These are phyloP conservation scores for Pontederia paniculata DNA, from an alignment of 176 grass and related monocot genomes.

Conservation along the genomic window DNA sequence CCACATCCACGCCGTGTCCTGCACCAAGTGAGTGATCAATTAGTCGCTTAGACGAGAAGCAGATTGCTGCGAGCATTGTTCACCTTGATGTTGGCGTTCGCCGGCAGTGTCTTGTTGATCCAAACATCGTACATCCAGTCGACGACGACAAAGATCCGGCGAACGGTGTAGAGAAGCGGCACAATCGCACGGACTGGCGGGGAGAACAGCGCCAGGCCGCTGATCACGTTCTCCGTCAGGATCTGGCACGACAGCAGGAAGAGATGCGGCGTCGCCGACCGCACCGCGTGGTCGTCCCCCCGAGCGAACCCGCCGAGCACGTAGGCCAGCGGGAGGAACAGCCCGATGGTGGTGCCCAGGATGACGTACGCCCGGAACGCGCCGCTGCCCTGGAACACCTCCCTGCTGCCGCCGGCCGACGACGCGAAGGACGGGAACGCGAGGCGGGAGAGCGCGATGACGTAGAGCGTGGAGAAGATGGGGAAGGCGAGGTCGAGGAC, in stretches of 20 bases:
- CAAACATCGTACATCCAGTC: constrained; percentile 69
- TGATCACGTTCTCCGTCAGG: constrained; percentile 79
- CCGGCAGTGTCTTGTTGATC: constrained; percentile 11
- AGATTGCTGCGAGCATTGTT: not conserved
- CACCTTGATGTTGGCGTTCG: constrained; percentile 22
- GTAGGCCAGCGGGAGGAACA: constrained; percentile 90
- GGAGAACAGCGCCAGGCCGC: constrained; percentile 58
- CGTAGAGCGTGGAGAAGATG: constrained; percentile 48
- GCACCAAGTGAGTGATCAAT: not conserved
- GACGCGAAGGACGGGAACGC: constrained; percentile 47
- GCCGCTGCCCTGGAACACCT: constrained; percentile 40
- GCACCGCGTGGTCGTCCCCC: constrained; percentile 52
- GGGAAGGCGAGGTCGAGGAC: constrained; percentile 69
- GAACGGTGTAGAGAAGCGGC: constrained; percentile 75
- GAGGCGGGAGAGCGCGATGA: constrained; percentile 47
- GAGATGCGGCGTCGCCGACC: constrained; percentile 68
- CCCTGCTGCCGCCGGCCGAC: constrained; percentile 15
- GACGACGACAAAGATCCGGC: constrained; percentile 57
- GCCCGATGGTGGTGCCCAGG: constrained; percentile 52
- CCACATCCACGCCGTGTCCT: constrained; percentile 61
- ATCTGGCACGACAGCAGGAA: constrained; percentile 92
- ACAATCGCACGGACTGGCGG: constrained; percentile 60
- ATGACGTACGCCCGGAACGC: constrained; percentile 60
- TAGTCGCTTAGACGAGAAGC: too few relatives aligned
- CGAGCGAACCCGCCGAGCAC: constrained; percentile 84